Evolutionary conservation across 768 basidiomycete genomes (phyloP).

Genomic region (Paxillus rubicundulus): DNA sequence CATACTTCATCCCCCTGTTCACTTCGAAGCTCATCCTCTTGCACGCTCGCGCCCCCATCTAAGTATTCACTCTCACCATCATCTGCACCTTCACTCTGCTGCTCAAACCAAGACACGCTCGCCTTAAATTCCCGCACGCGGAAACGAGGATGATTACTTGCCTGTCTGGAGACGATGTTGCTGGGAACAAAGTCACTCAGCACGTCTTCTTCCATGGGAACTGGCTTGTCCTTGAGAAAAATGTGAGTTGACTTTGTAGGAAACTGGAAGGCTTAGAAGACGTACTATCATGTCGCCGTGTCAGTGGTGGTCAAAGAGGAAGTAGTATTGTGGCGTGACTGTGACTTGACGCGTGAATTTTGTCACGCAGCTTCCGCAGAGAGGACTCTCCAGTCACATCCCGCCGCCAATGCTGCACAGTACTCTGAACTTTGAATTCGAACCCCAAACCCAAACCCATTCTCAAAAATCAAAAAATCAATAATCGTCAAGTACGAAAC

Average conservation of each 20-base stretch:
- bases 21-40: conserved; percentile 62
- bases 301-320: conserved; percentile 22
- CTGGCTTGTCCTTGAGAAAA: conserved; percentile 11
- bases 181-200: conserved; percentile 89
- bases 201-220: conserved; percentile 66
- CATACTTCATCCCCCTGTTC: conserved; percentile 44
- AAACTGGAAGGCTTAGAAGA: conserved; percentile 1
- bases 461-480: no score
- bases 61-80: conserved; percentile 69
- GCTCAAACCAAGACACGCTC: conserved; percentile 24
- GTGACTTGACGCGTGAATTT: conserved; percentile 22
- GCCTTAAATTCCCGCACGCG: conserved; percentile 6
- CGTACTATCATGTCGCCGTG: conserved; percentile 20
- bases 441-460: no score
- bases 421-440: neutral
- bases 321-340: conserved; percentile 14
- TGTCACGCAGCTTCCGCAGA: conserved; percentile 6
- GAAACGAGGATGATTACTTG: conserved; percentile 28
- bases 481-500: no score
- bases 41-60: conserved; percentile 51
- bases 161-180: conserved; percentile 89
- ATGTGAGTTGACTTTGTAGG: neutral
- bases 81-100: conserved; percentile 68
- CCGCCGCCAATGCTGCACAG: no score
- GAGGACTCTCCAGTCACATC: no score